Percentiles rank a stretch among this genome's conserved stretches.
Conservation (phyloP, 192 early-diverging fungal genomes). For the Backusella australiensis region DNA sequence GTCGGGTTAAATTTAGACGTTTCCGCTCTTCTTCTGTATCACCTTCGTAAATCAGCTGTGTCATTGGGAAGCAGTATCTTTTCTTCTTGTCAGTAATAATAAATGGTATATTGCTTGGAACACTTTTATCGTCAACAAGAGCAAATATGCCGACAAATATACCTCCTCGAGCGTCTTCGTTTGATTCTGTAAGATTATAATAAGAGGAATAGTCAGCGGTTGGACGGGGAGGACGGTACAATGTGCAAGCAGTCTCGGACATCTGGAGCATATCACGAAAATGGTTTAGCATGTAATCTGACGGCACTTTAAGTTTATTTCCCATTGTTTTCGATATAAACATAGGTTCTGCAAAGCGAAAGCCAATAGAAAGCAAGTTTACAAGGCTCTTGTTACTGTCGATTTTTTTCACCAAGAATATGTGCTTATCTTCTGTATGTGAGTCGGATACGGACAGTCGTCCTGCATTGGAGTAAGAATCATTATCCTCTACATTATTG, state of each 20-base stretch:
- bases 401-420: constrained; percentile 38
- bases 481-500: not conserved
- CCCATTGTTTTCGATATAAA: constrained; percentile 38
- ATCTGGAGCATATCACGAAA: constrained; percentile 31
- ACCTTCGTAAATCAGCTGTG: constrained; percentile 16
- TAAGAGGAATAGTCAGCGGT: not conserved
- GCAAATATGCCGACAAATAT: constrained; percentile 28
- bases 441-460: not conserved
- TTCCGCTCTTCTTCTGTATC: constrained; percentile 3
- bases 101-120: not conserved
- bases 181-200: not conserved
- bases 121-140: constrained; percentile 14
- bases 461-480: not conserved
- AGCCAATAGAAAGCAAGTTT: constrained; percentile 29
- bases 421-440: constrained; percentile 7
- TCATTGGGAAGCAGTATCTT: constrained; percentile 24
- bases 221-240: not conserved
- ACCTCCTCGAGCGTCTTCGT: not conserved
- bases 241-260: not conserved
- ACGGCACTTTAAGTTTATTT: constrained; percentile 20
- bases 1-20: not conserved
- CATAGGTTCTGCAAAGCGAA: constrained; percentile 33
- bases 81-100: constrained; percentile 18
- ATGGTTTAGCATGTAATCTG: constrained; percentile 28
- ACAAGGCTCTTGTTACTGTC: constrained; percentile 4